Evolutionary conservation across 305 asterid species (phyloP), one percentile per base, ranked within the genome.

Genomic region (Fraxinus floribunda): DNA sequence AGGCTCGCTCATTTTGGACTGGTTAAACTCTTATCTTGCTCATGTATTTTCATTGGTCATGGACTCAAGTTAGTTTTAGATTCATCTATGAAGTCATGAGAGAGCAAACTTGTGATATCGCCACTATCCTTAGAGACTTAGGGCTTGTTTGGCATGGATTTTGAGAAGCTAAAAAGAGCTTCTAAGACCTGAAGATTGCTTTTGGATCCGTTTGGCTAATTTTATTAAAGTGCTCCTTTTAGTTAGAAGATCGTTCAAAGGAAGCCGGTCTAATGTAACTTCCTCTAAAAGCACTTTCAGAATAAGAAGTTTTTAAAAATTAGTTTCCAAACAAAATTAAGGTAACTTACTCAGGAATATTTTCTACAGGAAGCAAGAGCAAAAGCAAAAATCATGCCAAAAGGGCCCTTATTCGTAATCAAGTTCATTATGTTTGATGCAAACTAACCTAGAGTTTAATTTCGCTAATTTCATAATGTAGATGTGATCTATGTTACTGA

Each of bases 11-110:
- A 10, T 9, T 22, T 64, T 13, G 62, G 52, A 75, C 39, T 64
- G 44, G 38, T 78, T 72, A 49, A 44, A 75, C 35, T 80, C 44
- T 79, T 75, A 44, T 76, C 75, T 57, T 73, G 73, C 62, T 72
- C 80, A 75, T 22, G 52, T 60, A 80, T 82, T 72, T 78, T 36
- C 41, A 26, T 22, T 78, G 70, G 62, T 72, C 71, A 78, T 73
- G 64, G 66, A 26, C 72, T 78, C 57, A 18, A 38, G 72, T 55
- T 36, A 8, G 72, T 24, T 39, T n/a, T 34, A 38, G 24, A 32
- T 22, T 44, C 55, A 44, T n/a, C 66, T 57, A 6, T 62, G 72
- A 4, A 62, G 22, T 80, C 55, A 13, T 80, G 6, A 9, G 79
- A 66, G 62, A 76, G 78, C 68, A 29, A 46, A 83, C 18, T 52